Conservation (phyloP, 805 yeast species). For the Cyberlindnera suaveolens region DNA sequence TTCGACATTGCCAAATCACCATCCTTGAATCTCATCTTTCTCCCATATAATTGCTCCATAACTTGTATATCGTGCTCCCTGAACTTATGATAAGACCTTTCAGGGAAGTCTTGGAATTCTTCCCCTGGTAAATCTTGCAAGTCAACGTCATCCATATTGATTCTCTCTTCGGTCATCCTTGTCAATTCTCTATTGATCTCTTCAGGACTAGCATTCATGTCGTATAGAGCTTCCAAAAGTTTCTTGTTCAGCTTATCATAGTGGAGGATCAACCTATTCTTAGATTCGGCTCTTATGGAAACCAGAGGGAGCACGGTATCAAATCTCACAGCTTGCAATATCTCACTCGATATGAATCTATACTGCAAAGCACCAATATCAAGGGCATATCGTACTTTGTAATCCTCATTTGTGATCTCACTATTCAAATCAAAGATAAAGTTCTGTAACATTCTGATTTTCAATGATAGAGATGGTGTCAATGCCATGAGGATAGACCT, state of each 20-base stretch:
- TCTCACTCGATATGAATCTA: slow-evolving; percentile 19
- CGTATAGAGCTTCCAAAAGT: slow-evolving; percentile 9
- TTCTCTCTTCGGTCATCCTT: slow-evolving; percentile 17
- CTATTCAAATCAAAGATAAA: slow-evolving; percentile 16
- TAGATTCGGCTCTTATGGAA: slow-evolving; percentile 10
- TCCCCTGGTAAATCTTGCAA: slow-evolving; percentile 5
- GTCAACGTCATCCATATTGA: slow-evolving; percentile 8
- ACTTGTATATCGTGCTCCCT: neutral
- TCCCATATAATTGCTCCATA: slow-evolving; percentile 5
- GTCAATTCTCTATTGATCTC: slow-evolving; percentile 13
- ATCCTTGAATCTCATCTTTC: slow-evolving; percentile 8
- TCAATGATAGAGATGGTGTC: slow-evolving; percentile 23
- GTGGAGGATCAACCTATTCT: slow-evolving; percentile 11
- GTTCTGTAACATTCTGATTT: slow-evolving; percentile 13
- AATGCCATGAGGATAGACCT: slow-evolving; percentile 22
- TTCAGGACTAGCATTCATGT: slow-evolving; percentile 9
- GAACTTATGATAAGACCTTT: slow-evolving; percentile 9
- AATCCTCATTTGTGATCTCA: slow-evolving; percentile 1
- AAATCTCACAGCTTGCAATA: slow-evolving; percentile 20
- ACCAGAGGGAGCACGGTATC: slow-evolving; percentile 22
- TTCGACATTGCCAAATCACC: slow-evolving; percentile 3
- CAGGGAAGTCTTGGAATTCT: slow-evolving; percentile 10
- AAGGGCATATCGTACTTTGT: slow-evolving; percentile 11
- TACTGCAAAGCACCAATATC: slow-evolving; percentile 14
- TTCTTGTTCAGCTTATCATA: slow-evolving; percentile 14